Evolutionary conservation across 2,329 filamentous ascomycete species (phyloP).

Genomic region (Chaetomiaceae sp.): DNA sequence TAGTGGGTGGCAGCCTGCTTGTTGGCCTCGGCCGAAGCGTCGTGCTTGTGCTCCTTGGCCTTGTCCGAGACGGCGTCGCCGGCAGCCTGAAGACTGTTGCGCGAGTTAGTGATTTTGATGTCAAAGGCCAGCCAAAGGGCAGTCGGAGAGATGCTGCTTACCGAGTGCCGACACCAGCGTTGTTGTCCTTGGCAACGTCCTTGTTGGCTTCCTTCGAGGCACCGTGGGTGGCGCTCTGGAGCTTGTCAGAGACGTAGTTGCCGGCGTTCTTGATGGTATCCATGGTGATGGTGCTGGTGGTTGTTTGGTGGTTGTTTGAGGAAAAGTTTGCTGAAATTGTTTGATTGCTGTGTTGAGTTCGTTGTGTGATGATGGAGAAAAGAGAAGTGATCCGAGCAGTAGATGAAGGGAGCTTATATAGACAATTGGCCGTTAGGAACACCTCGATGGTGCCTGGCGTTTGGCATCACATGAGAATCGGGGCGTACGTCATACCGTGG

Average conservation of each 20-base stretch:
- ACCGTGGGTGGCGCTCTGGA: constrained; percentile 29
- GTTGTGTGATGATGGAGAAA: constrained; percentile 18
- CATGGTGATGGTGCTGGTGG: constrained; percentile 29
- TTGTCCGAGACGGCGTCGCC: constrained; percentile 33
- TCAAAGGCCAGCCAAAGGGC: too few relatives aligned
- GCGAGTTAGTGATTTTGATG: constrained; percentile 9
- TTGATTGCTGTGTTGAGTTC: constrained; percentile 15
- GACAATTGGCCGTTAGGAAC: background rate
- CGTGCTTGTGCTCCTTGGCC: constrained; percentile 27
- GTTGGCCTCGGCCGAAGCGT: constrained; percentile 33
- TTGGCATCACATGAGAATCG: background rate
- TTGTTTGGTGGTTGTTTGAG: constrained; percentile 14
- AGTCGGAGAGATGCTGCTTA: constrained; percentile 20
- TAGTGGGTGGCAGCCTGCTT: constrained; percentile 36
- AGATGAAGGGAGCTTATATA: constrained; percentile 20
- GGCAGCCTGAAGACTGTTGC: constrained; percentile 26
- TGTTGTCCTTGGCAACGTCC: constrained; percentile 43
- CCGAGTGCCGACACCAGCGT: constrained; percentile 42
- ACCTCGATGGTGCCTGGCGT: background rate
- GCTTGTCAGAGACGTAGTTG: constrained; percentile 54
- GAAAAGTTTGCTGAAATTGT: constrained; percentile 7
- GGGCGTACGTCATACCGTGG: too few relatives aligned
- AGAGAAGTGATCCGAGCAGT: background rate
- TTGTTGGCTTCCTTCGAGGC: constrained; percentile 17
- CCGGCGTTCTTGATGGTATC: constrained; percentile 44